These are phyloP conservation scores for Lactarius evosmus DNA, from an alignment of 768 basidiomycete species.

Conservation along the genomic window DNA sequence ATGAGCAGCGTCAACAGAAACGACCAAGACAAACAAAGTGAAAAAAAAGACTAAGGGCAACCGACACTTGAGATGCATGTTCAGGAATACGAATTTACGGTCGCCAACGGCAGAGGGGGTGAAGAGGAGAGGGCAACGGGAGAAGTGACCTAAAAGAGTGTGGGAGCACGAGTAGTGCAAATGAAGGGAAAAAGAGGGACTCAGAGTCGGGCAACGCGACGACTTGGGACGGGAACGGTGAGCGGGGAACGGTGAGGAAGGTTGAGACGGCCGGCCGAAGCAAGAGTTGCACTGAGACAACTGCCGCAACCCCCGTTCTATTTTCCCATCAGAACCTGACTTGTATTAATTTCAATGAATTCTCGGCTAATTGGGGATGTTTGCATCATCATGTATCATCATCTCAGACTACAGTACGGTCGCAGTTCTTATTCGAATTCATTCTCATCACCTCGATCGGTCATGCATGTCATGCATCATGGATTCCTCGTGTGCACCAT, in stretches of 20 bases:
- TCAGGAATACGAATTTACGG: neutral
- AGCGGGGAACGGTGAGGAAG: neutral
- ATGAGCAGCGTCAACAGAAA: constrained; percentile 11
- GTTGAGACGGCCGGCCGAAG: neutral
- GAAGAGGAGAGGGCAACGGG: neutral
- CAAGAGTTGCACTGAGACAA: neutral
- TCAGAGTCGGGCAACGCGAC: neutral
- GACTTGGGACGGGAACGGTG: neutral
- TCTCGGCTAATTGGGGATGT: neutral
- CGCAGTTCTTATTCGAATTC: no score
- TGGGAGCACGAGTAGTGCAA: constrained; percentile 21
- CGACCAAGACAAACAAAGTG: constrained; percentile 7
- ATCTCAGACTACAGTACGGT: no score
- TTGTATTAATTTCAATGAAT: neutral
- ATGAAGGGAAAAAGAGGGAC: neutral
- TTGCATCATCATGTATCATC: neutral
- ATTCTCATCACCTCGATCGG: neutral
- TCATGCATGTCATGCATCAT: neutral
- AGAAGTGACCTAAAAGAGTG: constrained; percentile 16
- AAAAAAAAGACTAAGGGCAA: constrained; percentile 11
- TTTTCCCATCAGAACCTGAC: neutral
- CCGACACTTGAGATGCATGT: constrained; percentile 6
- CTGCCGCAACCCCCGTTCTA: neutral
- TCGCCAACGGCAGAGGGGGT: neutral
- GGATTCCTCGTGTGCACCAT: neutral